Conservation (phyloP, 148 eudicot species). For the Diospyros lotus region DNA sequence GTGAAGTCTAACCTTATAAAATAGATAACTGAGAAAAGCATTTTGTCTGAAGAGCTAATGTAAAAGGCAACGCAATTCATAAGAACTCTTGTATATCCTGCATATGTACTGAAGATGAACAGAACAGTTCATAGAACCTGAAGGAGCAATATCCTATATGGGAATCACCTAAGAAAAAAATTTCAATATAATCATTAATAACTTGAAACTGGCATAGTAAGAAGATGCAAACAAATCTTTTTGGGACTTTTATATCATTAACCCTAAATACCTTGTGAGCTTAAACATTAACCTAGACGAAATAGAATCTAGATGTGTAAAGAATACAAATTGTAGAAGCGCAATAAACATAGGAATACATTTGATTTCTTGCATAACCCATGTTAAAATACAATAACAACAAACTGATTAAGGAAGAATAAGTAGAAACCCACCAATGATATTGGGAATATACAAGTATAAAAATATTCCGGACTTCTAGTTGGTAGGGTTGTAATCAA, state of each 20-base stretch:
- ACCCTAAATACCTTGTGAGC: too few species aligned
- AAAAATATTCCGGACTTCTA: slow-evolving; percentile 26
- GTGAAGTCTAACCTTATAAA: slow-evolving; percentile 54
- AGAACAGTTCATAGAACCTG: slow-evolving; percentile 1
- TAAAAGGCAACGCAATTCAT: slow-evolving; percentile 84
- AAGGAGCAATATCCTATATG: background rate
- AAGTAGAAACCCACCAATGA: slow-evolving; percentile 51
- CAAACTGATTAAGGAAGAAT: background rate
- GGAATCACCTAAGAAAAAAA: background rate
- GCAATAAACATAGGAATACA: background rate
- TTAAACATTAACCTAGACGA: too few species aligned
- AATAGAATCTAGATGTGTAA: too few species aligned
- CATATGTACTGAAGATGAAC: slow-evolving; percentile 15
- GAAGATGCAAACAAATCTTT: background rate
- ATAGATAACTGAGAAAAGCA: slow-evolving; percentile 68
- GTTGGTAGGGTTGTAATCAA: too few species aligned
- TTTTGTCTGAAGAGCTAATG: slow-evolving; percentile 67
- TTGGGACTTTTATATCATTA: too few species aligned
- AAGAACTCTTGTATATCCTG: slow-evolving; percentile 76
- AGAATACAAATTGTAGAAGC: background rate
- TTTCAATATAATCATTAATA: background rate
- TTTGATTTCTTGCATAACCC: background rate
- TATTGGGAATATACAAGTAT: slow-evolving; percentile 85
- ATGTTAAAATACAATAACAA: background rate
- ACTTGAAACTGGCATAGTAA: background rate